These are phyloP conservation scores for Aspergillus glaucus DNA, from an alignment of 2,329 filamentous ascomycete genomes.

Conservation along the genomic window DNA sequence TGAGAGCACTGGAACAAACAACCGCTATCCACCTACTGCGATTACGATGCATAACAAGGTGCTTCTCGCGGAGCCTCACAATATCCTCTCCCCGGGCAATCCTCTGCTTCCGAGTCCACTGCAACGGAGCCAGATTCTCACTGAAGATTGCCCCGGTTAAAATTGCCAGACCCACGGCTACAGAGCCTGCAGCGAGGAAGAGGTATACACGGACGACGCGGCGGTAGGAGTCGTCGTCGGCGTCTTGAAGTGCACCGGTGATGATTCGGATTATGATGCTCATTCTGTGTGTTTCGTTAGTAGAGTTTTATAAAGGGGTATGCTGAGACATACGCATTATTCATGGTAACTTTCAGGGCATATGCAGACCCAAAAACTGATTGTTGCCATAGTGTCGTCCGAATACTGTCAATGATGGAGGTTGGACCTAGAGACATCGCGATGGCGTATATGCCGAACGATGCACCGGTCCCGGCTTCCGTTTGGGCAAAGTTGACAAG, in stretches of 20 bases:
- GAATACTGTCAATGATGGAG: slow-evolving; percentile 55
- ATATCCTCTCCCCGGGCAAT: slow-evolving; percentile 38
- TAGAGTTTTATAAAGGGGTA: too few relatives aligned
- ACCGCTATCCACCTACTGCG: slow-evolving; percentile 40
- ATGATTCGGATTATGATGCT: slow-evolving; percentile 55
- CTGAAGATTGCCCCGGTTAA: slow-evolving; percentile 34
- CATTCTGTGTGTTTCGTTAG: slow-evolving; percentile 37
- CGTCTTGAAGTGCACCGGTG: slow-evolving; percentile 54
- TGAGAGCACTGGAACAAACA: slow-evolving; percentile 39
- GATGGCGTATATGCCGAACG: slow-evolving; percentile 56
- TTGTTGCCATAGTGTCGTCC: slow-evolving; percentile 55
- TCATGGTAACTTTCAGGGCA: slow-evolving; percentile 55
- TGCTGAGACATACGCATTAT: slow-evolving; percentile 42
- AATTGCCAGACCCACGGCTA: slow-evolving; percentile 41
- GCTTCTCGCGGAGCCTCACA: slow-evolving; percentile 37
- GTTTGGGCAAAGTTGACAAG: slow-evolving; percentile 49
- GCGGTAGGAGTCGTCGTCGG: slow-evolving; percentile 51
- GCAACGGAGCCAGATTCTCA: slow-evolving; percentile 45
- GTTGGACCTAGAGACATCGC: slow-evolving; percentile 52
- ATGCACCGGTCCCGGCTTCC: slow-evolving; percentile 49
- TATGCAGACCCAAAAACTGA: slow-evolving; percentile 57
- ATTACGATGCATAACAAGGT: slow-evolving; percentile 30
- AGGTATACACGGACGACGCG: slow-evolving; percentile 53
- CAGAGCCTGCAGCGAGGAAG: slow-evolving; percentile 45
- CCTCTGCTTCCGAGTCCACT: slow-evolving; percentile 54